These are phyloP conservation scores for Fomitopsis pinicola DNA, from an alignment of 1,284 basidiomycete genomes.

Conservation along the genomic window DNA sequence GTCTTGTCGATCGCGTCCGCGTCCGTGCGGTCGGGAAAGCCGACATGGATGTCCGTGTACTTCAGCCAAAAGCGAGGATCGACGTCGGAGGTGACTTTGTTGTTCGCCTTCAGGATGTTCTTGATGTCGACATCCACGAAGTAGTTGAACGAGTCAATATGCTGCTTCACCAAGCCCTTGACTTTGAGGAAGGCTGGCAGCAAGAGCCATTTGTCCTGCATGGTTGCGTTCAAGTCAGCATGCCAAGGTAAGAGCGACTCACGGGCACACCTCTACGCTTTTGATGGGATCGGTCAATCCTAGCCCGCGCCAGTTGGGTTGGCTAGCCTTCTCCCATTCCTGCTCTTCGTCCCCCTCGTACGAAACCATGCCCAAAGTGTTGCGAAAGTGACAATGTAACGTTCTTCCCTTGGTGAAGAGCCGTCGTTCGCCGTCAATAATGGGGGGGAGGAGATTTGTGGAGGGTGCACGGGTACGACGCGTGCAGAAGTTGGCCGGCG, in stretches of 20 bases:
- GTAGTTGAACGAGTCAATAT: constrained; percentile 99
- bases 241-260: background rate
- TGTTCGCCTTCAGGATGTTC: constrained; percentile 93
- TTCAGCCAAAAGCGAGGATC: constrained; percentile 98
- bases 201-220: constrained; percentile 95
- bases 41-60: constrained; percentile 94
- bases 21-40: constrained; percentile 88
- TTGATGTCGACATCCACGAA: constrained; percentile 98
- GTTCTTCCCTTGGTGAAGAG: background rate
- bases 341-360: constrained; percentile 34
- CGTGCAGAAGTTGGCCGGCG: background rate
- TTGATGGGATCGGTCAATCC: constrained; percentile 78
- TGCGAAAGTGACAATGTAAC: background rate
- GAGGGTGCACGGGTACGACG: background rate
- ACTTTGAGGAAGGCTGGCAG: constrained; percentile 94
- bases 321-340: constrained; percentile 59
- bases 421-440: too few species aligned
- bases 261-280: constrained; percentile 60
- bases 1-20: constrained; percentile 75
- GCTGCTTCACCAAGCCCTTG: constrained; percentile 98
- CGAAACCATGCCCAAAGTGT: background rate
- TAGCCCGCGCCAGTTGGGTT: constrained; percentile 63
- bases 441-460: background rate
- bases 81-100: constrained; percentile 92
- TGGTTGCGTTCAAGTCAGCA: background rate